Evolutionary conservation across 75 land plant genomes (phyloP), one percentile per base, ranked within the genome.

Genomic region (Ceratopteris richardii): DNA sequence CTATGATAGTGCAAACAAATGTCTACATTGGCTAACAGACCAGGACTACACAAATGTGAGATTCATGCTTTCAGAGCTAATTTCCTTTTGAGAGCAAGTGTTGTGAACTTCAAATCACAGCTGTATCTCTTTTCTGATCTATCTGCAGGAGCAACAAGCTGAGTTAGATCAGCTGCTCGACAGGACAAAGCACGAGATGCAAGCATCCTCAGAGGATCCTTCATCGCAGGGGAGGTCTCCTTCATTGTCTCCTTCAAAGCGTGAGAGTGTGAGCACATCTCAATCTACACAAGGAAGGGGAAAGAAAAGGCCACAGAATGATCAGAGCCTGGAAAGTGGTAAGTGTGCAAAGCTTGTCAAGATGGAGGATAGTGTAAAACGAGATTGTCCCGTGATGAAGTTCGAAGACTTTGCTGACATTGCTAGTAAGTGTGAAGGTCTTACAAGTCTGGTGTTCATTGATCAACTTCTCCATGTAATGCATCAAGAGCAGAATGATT

Each of bases 11-110:
- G 64, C 51, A 25, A 73, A 79, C 82, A 83, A 81, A 71, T 71
- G 96, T 71, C 76, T 95, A 64, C 86, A 96, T 92, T 90, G 96
- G 96, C 66, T 95, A 54, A 90, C 86, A 24, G 99, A 95, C 65
- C 65, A 76, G 62, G 92, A 90, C 72, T 95, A 81, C 65, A 95
- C 86, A 29, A 71, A 90, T 80, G 99, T 95, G 51, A 46, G 18
- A 6, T 14, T 17, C 50, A n/a, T 2, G 4, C 50, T 46, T 46
- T 14, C 42, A 10, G 42, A 40, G 42, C 9, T 10, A 27, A 27
- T 55, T 21, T n/a, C n/a, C n/a, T n/a, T n/a, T n/a, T n/a, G n/a
- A n/a, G n/a, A n/a, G n/a, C 14, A 5, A 14, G 50, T 31, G 62
- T 52, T 21, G n/a, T n/a, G n/a, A n/a, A n/a, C n/a, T n/a, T n/a